A percentile compares a stretch with the other conserved stretches of the same genome.
Conservation (phyloP, 2,329 filamentous ascomycete genomes). For the Clarireedia paspali region DNA sequence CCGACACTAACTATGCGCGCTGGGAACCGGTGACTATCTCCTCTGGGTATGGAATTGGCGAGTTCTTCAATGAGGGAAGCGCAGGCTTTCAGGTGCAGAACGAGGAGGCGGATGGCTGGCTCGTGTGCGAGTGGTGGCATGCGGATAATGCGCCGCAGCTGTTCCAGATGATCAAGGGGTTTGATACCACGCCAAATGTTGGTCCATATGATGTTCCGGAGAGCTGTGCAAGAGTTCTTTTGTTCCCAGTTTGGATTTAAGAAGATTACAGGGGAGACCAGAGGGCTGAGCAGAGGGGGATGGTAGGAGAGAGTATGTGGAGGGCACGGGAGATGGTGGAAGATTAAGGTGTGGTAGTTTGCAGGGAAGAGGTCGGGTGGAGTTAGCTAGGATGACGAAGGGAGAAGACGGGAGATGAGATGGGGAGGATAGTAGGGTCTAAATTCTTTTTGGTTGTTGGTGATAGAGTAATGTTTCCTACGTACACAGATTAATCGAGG, state of each 20-base stretch:
- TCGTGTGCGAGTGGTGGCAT: constrained; percentile 24
- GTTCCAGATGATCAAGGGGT: constrained; percentile 19
- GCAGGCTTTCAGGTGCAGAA: constrained; percentile 13
- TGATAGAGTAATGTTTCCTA: too few species aligned
- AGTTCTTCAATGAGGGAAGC: constrained; percentile 9
- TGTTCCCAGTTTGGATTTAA: constrained; percentile 13
- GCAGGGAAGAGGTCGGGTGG: neutral
- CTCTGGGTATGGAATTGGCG: constrained; percentile 12
- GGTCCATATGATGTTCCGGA: constrained; percentile 9
- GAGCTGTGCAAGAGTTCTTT: constrained; percentile 16
- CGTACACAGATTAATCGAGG: too few species aligned
- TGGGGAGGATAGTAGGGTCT: too few species aligned
- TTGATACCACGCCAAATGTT: constrained; percentile 8
- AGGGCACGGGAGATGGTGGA: neutral
- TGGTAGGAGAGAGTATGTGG: neutral
- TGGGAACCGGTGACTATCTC: constrained; percentile 16
- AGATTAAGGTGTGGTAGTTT: neutral
- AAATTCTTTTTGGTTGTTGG: too few species aligned
- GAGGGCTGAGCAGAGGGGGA: neutral
- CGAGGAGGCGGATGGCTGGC: constrained; percentile 19
- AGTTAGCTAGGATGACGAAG: too few species aligned
- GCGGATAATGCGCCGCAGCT: constrained; percentile 21
- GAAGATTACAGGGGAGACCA: neutral
- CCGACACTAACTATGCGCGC: constrained; percentile 16
- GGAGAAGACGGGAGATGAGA: too few species aligned